These are phyloP conservation scores for Arthrinium phaeospermum DNA, from an alignment of 2,329 filamentous ascomycete genomes.

Conservation along the genomic window DNA sequence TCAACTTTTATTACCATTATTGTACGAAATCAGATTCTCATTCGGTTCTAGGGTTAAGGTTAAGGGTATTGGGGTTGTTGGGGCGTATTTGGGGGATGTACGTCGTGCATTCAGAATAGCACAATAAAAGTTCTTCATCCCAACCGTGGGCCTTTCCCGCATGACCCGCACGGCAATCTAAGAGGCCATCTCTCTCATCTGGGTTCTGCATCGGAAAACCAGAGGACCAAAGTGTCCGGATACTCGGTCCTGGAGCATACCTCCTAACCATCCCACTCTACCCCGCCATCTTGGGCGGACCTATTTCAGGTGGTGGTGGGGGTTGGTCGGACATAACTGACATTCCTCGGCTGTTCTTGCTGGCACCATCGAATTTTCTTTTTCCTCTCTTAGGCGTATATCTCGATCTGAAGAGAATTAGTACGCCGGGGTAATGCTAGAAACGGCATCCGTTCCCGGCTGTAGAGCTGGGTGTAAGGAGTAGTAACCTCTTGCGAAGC, in stretches of 20 bases:
- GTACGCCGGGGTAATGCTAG: neutral
- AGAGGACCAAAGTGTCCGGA: neutral
- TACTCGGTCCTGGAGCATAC: neutral
- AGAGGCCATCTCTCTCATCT: neutral
- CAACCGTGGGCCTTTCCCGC: neutral
- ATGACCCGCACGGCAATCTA: conserved; percentile 3
- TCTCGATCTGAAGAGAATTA: neutral
- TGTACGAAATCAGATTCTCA: too few species aligned
- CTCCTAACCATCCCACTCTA: neutral
- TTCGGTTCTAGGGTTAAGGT: too few species aligned
- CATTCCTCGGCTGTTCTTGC: neutral
- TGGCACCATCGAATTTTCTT: neutral
- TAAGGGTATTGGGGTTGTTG: too few species aligned
- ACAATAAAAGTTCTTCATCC: neutral
- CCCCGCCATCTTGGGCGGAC: neutral
- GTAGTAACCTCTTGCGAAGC: neutral
- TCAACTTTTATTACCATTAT: too few species aligned
- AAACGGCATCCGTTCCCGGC: neutral
- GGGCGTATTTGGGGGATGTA: too few species aligned
- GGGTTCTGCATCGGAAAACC: neutral
- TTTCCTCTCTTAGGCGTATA: neutral
- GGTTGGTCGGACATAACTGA: neutral
- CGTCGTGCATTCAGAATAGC: too few species aligned
- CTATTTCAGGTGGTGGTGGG: neutral
- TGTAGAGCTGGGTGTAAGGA: too few species aligned